Evolutionary conservation across 1,284 basidiomycete genomes (phyloP).

Genomic region (Psilocybe mexicana): DNA sequence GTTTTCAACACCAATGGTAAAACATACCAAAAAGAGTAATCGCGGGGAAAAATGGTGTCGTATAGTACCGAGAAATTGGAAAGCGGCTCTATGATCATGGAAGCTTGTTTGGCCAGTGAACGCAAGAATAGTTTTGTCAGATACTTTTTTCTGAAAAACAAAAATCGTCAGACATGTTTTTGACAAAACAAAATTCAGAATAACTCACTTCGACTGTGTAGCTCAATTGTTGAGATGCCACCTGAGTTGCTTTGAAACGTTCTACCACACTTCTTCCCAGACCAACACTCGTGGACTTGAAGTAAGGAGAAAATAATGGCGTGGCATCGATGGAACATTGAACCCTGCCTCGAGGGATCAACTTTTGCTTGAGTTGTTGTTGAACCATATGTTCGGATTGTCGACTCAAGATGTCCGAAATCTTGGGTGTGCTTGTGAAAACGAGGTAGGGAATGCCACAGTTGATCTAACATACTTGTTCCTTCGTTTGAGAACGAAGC

Average conservation of each 20-base stretch:
- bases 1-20: neutral
- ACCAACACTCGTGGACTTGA: slow-evolving; percentile 25
- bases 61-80: slow-evolving; percentile 53
- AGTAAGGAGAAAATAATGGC: slow-evolving; percentile 41
- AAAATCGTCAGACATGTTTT: slow-evolving; percentile 7
- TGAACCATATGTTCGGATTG: slow-evolving; percentile 42
- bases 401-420: slow-evolving; percentile 46
- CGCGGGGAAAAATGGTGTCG: slow-evolving; percentile 65
- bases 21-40: slow-evolving; percentile 47
- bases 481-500: slow-evolving; percentile 44
- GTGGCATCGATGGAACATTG: slow-evolving; percentile 49
- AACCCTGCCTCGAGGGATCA: slow-evolving; percentile 49
- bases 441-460: neutral
- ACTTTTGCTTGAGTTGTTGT: slow-evolving; percentile 44
- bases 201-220: slow-evolving; percentile 36
- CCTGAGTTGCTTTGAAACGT: slow-evolving; percentile 10
- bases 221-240: slow-evolving; percentile 8
- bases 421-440: slow-evolving; percentile 29
- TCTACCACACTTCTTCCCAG: slow-evolving; percentile 20
- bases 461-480: slow-evolving; percentile 47
- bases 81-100: slow-evolving; percentile 22
- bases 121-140: slow-evolving; percentile 37
- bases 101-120: slow-evolving; percentile 34
- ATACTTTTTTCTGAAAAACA: slow-evolving; percentile 39
- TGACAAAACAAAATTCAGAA: neutral